Evolutionary conservation across 1,284 basidiomycete species (phyloP), one percentile per base, ranked within the genome.

Genomic region (Xanthoconium separans): DNA sequence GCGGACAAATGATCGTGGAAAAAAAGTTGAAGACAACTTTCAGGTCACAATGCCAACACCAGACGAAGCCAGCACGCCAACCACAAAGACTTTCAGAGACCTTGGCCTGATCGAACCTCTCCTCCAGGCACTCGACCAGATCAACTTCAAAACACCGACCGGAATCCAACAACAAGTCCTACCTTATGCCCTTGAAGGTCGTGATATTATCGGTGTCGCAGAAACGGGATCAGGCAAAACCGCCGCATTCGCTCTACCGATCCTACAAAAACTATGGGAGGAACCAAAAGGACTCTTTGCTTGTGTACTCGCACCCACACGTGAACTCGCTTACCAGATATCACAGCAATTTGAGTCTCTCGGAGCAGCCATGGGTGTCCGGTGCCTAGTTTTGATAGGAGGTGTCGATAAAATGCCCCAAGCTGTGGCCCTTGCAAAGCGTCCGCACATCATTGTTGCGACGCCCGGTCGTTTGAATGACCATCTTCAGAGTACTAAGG

Each of bases 251-350:
- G 92, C 92, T 18, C 77, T 99, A 6, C 97, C 97, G 6, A 96
- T 99, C 57, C 78, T 99, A 36, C 96, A 99, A 74, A 93, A 93
- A 59, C 75, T 99, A 66, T 99, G 95, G 95, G 92, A 98, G 56
- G 89, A 97, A 50, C 97, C 97, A 24, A 89, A 89, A 66, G 92
- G 94, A 22, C 83, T 97, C 50, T 99, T 95, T 69, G 93, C 95
- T 7, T 93, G 94, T 65, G 87, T 99, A 11, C 80, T 99, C 29
- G 95, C 96, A 5, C 97, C 97, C 3, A 99, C 96, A 29, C 86
- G 95, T 68, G 97, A 99, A 75, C 79, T 99, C 56, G 97, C 97
- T n/a, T 97, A 93, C 71, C 97, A 99, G 75, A 99, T 99, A 65
- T 87, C 93, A 34, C 93, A 98, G 66, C 95, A 98, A 68, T 94